Conservation (phyloP, 768 basidiomycete genomes). For the Boletellus sp. region DNA sequence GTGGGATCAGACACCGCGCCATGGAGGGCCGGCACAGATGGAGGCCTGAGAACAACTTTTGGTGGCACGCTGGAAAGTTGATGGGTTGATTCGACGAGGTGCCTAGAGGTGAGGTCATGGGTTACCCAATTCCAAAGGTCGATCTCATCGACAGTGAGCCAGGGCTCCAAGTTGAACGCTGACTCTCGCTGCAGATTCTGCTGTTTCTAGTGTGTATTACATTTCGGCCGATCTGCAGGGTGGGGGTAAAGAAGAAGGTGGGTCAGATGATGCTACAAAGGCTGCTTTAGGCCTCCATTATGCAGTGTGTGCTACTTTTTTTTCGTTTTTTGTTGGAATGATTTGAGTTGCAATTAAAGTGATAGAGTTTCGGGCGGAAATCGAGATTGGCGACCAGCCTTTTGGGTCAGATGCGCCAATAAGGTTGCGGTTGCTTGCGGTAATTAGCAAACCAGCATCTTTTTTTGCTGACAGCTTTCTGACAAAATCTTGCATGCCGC, state of each 20-base stretch:
- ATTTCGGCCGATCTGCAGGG: slow-evolving; percentile 21
- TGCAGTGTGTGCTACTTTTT: neutral
- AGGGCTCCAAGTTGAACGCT: too few relatives aligned
- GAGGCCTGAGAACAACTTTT: too few relatives aligned
- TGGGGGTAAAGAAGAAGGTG: slow-evolving; percentile 16
- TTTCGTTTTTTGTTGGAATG: slow-evolving; percentile 1
- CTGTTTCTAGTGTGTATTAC: slow-evolving; percentile 16
- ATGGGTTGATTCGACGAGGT: too few relatives aligned
- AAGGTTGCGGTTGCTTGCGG: slow-evolving; percentile 31
- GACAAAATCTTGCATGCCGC: slow-evolving; percentile 21
- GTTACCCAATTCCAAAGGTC: slow-evolving; percentile 9
- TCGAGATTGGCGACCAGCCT: slow-evolving; percentile 43
- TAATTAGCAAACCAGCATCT: slow-evolving; percentile 24
- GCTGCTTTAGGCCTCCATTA: too few relatives aligned
- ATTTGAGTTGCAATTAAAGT: slow-evolving; percentile 52
- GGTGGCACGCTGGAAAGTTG: too few relatives aligned
- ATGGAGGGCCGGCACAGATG: too few relatives aligned
- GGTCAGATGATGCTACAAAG: slow-evolving; percentile 9
- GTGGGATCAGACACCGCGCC: neutral
- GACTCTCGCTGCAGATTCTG: slow-evolving; percentile 18
- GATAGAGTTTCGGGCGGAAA: slow-evolving; percentile 45
- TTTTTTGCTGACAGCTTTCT: slow-evolving; percentile 26
- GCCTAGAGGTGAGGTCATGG: too few relatives aligned
- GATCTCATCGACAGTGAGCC: neutral
- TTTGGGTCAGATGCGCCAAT: slow-evolving; percentile 38